Evolutionary conservation across 1,284 basidiomycete species (phyloP).

Genomic region (Fomitiporia mediterranea): DNA sequence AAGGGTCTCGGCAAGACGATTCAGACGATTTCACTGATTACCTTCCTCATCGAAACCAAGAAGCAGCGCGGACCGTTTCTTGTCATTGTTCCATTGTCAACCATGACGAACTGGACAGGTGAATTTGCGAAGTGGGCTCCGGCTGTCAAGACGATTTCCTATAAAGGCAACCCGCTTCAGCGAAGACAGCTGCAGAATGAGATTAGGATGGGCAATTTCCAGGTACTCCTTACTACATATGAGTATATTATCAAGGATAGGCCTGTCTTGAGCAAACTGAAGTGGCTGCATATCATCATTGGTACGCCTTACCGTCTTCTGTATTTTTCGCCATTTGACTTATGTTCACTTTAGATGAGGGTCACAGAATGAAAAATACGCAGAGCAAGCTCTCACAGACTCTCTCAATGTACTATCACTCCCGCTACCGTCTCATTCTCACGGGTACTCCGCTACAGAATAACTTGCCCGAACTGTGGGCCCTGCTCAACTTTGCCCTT

Average conservation of each 20-base stretch:
- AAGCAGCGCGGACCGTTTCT: constrained; percentile 92
- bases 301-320: constrained; percentile 40
- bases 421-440: constrained; percentile 91
- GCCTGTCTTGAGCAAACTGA: constrained; percentile 84
- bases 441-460: constrained; percentile 99
- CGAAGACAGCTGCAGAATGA: constrained; percentile 73
- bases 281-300: constrained; percentile 99
- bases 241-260: constrained; percentile 99
- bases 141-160: constrained; percentile 76
- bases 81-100: constrained; percentile 96
- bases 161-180: constrained; percentile 90
- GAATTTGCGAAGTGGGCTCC: constrained; percentile 99
- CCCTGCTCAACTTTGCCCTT: constrained; percentile 95
- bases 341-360: constrained; percentile 66
- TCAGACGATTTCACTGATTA: constrained; percentile 93
- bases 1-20: constrained; percentile 96
- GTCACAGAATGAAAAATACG: constrained; percentile 99
- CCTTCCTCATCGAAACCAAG: constrained; percentile 94
- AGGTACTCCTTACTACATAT: constrained; percentile 95
- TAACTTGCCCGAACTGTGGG: constrained; percentile 98
- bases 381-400: constrained; percentile 94
- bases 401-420: constrained; percentile 89
- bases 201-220: constrained; percentile 79
- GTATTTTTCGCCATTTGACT: constrained; percentile 9
- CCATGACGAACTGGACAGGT: constrained; percentile 97